Base-by-base conservation (phyloP, 371 early-diverging fungal species). In the Funneliformis caledonium region DNA sequence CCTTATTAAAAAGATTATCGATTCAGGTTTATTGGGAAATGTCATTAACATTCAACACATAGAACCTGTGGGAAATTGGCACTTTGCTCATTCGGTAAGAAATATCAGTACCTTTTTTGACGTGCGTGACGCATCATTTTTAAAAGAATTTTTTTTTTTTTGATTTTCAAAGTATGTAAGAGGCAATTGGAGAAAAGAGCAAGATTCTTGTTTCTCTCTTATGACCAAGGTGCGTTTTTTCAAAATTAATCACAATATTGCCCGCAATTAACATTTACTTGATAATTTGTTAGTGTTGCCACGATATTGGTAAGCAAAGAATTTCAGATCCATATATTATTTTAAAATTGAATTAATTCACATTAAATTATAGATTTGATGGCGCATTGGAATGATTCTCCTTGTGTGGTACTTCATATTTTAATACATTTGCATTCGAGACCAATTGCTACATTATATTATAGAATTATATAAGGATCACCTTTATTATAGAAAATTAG, bases 21-120 rank as follows among this genome's bases (percentile, higher is more conserved):
- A 87, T 52, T 80, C 82, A 11, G 87, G 85, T 0, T 84, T 79
- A 10, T 76, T 90, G 12, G 91, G 91, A 33, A 85, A 89, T n/a
- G 82, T 91, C 42, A 81, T 88, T 70, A 86, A 87, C 75, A 85
- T 91, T 33, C 85, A 86, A 73, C 92, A 91, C 73, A 67, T 88
- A 43, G 91, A 91, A 75, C 88, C 89, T 0, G 88, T 90, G 5
- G 91, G 91, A 1, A 86, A 84, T 82, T 89, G 83, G 80, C 86
- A 91, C 72, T 85, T 91, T 86, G 84, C 87, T 5, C 88, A 88
- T 67, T 86, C 87, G 10, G 82, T 79, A 72, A 81, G 11, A 56
- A 19, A 56, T 19, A 56, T 56, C 16, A 0, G 11, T 47, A 47
- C 0, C 7, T 9, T 4, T 47, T 19, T 56, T 19, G 19, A 2